Base-by-base conservation (phyloP, 768 basidiomycete species). In the Boletus rex-veris region DNA sequence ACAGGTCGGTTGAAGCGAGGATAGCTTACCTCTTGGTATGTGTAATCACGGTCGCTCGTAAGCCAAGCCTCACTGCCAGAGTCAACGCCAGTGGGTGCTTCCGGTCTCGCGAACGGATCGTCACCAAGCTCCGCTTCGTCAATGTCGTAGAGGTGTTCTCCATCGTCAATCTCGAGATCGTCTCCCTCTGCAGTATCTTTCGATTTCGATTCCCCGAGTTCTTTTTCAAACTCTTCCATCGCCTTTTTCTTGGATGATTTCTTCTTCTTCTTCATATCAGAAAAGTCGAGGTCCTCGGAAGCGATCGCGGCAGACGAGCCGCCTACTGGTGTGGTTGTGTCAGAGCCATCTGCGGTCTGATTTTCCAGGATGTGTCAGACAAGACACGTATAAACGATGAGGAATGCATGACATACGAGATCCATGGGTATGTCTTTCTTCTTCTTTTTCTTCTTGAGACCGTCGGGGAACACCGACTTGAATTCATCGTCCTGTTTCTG, bases 221-320 rank as follows among this genome's bases (percentile, higher is more conserved):
- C 92, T 71, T 92, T 93, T 78, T 96, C 94, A 64, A 97, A 96
- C 1, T 91, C 94, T 67, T 96, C 92, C 63, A 96, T 85, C 3
- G 90, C 84, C 18, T 87, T 82, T 75, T 96, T 98, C 77, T 95
- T 96, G 75, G 86, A 86, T 55, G 80, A 74, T 67, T 94, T 94
- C 75, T 93, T 95, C 78, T 95, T 95, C 80, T 94, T 96, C 77
- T 98, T 97, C 71, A 98, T 79, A 68, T 98, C 96, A 7, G 90
- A 92, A 70, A 98, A 98, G 74, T 93, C 91, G 54, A 95, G 79
- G 62, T 94, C 94, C 57, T 89, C 92, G 11, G 81, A 76, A 5
- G 77, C 77, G 52, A 78, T 55, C 12, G 60, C 62, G 42, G 64
- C 89, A 6, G 81, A 30, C 15, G 64, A 18, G 16, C 54, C 55